A percentile compares a stretch with the other conserved stretches of the same genome.
Evolutionary conservation across 2,329 filamentous ascomycete species (phyloP).

Genomic region (Epichloe bromicola): DNA sequence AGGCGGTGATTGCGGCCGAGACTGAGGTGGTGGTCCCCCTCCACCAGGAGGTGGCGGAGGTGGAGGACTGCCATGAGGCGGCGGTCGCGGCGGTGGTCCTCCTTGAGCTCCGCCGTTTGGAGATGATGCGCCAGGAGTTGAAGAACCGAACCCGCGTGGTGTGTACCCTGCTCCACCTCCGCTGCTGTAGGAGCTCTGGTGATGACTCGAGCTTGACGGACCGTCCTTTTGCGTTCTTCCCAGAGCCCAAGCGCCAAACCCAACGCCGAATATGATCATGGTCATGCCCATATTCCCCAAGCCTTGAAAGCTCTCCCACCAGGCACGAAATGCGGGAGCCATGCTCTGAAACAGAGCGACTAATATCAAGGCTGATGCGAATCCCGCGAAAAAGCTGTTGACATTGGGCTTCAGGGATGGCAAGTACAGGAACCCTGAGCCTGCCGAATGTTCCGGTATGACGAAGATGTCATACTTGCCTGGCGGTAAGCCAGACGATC

Average conservation of each 20-base stretch:
- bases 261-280: constrained; percentile 59
- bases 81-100: constrained; percentile 15
- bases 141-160: constrained; percentile 17
- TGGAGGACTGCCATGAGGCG: constrained; percentile 13
- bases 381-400: constrained; percentile 85
- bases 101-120: constrained; percentile 19
- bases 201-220: constrained; percentile 8
- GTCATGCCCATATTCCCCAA: constrained; percentile 62
- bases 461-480: constrained; percentile 97
- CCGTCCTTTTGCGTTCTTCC: constrained; percentile 24
- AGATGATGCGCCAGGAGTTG: constrained; percentile 16
- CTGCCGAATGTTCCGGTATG: constrained; percentile 82
- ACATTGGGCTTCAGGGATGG: constrained; percentile 74
- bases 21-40: constrained; percentile 3
- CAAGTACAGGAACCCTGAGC: constrained; percentile 85
- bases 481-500: constrained; percentile 58
- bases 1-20: constrained; percentile 5
- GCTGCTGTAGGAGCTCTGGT: constrained; percentile 11
- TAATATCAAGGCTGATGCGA: constrained; percentile 59
- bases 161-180: constrained; percentile 8
- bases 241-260: constrained; percentile 61
- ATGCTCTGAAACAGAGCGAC: constrained; percentile 62
- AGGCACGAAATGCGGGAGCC: constrained; percentile 59
- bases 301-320: constrained; percentile 58
- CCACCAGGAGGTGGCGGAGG: constrained; percentile 1